phyloP scores from a whole-genome alignment of 140 eudicot genomes.

The Oenanthe javanica region DNA sequence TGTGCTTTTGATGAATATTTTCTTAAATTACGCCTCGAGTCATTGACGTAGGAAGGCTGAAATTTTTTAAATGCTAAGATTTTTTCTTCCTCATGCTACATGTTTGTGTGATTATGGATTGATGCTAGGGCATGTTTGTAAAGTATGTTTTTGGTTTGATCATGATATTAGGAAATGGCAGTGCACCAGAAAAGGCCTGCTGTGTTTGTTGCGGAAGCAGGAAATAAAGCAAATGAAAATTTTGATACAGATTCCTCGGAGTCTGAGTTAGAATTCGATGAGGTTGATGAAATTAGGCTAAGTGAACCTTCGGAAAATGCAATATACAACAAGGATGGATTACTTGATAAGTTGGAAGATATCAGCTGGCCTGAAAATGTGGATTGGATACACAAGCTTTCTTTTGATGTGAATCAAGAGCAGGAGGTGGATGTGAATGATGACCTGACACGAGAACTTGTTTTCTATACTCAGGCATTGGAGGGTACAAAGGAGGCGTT shows the following conservation, averaged over 20 bases:
- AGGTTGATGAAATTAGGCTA: slow-evolving; percentile 49
- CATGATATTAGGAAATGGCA: not conserved
- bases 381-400: slow-evolving; percentile 70
- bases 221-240: slow-evolving; percentile 20
- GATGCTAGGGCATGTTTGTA: not conserved
- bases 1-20: not conserved
- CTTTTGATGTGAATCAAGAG: slow-evolving; percentile 48
- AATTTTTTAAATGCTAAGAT: not conserved
- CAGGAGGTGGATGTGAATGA: slow-evolving; percentile 77
- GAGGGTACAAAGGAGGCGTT: slow-evolving; percentile 76
- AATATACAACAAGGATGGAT: slow-evolving; percentile 54
- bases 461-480: slow-evolving; percentile 79
- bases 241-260: slow-evolving; percentile 36
- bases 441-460: slow-evolving; percentile 65
- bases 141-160: not conserved
- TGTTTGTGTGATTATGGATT: not conserved
- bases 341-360: slow-evolving; percentile 75
- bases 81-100: not conserved
- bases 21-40: not conserved
- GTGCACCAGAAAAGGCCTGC: not conserved
- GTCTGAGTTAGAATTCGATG: slow-evolving; percentile 52
- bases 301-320: slow-evolving; percentile 74
- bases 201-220: not conserved
- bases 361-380: slow-evolving; percentile 69
- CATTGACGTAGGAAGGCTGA: not conserved